A percentile compares a stretch with the other conserved stretches of the same genome.
phyloP scores from a whole-genome alignment of 192 early-diverging fungal genomes.

The Powellomyces hirtus region DNA sequence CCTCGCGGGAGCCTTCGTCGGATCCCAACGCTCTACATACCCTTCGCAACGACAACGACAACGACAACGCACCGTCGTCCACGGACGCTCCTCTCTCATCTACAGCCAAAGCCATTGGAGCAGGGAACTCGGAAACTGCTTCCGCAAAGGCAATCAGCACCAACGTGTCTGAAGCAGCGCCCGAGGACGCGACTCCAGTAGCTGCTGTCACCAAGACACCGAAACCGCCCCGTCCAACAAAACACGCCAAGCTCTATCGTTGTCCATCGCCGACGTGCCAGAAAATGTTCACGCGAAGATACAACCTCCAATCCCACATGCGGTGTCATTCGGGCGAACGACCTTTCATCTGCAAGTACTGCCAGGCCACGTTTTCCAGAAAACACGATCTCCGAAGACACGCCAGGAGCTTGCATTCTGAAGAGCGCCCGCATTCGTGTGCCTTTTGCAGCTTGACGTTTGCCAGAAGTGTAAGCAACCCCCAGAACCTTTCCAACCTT shows the following conservation, averaged over 20 bases:
- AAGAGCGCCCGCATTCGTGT: conserved; percentile 25
- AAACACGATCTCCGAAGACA: conserved; percentile 79
- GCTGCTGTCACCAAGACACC: too few relatives aligned
- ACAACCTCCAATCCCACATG: conserved; percentile 78
- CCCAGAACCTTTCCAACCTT: background rate
- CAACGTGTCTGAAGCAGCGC: too few relatives aligned
- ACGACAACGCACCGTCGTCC: too few relatives aligned
- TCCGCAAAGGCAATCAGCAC: too few relatives aligned
- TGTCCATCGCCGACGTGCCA: conserved; percentile 57
- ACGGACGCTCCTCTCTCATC: too few relatives aligned
- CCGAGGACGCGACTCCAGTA: too few relatives aligned
- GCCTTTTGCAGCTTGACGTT: conserved; percentile 17
- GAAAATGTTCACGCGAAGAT: conserved; percentile 72
- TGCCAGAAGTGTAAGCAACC: conserved; percentile 6
- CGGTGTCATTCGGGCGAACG: conserved; percentile 56
- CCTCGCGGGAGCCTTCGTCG: too few relatives aligned
- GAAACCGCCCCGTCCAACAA: background rate
- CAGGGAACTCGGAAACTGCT: too few relatives aligned
- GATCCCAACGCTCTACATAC: too few relatives aligned
- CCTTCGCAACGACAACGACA: too few relatives aligned
- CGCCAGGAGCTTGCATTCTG: conserved; percentile 43
- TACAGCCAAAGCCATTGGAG: too few relatives aligned
- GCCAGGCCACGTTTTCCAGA: conserved; percentile 67
- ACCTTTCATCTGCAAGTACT: conserved; percentile 38
- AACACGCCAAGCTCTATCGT: conserved; percentile 2